Evolutionary conservation across 257 asterid species (phyloP), one percentile per base, ranked within the genome.

Genomic region (Salvia splendens): DNA sequence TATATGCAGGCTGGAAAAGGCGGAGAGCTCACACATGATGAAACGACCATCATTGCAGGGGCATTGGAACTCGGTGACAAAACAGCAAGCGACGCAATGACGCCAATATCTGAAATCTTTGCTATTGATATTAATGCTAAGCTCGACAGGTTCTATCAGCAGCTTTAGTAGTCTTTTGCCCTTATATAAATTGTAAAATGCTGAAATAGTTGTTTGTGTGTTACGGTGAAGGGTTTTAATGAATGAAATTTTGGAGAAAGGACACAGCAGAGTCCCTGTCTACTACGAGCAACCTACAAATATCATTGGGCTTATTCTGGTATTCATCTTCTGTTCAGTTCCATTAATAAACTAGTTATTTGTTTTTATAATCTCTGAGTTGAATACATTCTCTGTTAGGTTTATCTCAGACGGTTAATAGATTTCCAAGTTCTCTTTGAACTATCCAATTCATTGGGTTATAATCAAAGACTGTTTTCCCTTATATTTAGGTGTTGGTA

Each of bases 11-110:
- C 99, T 51, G 99, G 99, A 70, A 94, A 86, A 85, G 99, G 99
- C n/a, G 99, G 99, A 72, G 99, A 94, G 68, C 96, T 94, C 73
- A 94, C 98, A 12, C 99, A 87, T 71, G 99, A 94, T 65, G 99
- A 94, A 82, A 94, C 99, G 12, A 94, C 98, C 12, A 94, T 94
- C 41, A 94, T 94, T 69, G 95, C 96, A 47, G 99, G 99, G 73
- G 98, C 99, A 47, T 89, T 94, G 42, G 98, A 88, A 77, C 93
- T 94, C 43, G 79, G 82, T 42, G 96, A 85, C 70, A 94, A 94
- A 83, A 91, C 95, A 70, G 96, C 99, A 48, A 68, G 90, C 68
- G 96, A 88, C 77, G 96, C 99, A 47, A 88, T 94, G 99, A 91
- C 98, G 54, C 98, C 96, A 15, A 87, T 94, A 71, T 57, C 91